Conservation (phyloP, 2,329 filamentous ascomycete species). For the Curvularia hawaiiensis region DNA sequence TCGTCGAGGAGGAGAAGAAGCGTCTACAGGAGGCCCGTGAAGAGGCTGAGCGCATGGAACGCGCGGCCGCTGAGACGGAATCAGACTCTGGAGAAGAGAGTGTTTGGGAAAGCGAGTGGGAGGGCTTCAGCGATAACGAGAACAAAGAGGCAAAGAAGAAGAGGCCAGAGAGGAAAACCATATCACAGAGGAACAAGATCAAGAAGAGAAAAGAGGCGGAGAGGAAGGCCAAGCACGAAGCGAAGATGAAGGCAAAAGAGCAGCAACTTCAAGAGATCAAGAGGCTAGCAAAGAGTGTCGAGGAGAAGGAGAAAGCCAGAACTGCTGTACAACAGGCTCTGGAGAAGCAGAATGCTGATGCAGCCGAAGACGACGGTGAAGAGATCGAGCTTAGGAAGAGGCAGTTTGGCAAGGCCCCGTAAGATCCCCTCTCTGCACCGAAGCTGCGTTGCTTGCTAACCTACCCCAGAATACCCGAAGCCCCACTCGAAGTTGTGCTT, state of each 20-base stretch:
- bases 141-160: slow-evolving; percentile 71
- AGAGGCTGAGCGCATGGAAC: slow-evolving; percentile 70
- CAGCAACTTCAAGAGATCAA: slow-evolving; percentile 74
- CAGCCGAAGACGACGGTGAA: slow-evolving; percentile 42
- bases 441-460: slow-evolving; percentile 15
- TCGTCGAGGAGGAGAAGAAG: slow-evolving; percentile 77
- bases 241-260: slow-evolving; percentile 73
- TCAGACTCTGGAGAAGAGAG: slow-evolving; percentile 84
- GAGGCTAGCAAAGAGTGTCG: slow-evolving; percentile 68
- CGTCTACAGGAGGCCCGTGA: slow-evolving; percentile 70
- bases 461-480: slow-evolving; percentile 69
- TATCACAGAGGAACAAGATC: slow-evolving; percentile 82
- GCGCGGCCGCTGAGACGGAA: slow-evolving; percentile 73
- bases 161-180: slow-evolving; percentile 82
- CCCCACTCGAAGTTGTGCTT: slow-evolving; percentile 56
- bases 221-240: slow-evolving; percentile 74
- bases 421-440: slow-evolving; percentile 23
- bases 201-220: slow-evolving; percentile 90
- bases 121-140: slow-evolving; percentile 58
- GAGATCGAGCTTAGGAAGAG: slow-evolving; percentile 65
- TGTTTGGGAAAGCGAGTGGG: slow-evolving; percentile 86
- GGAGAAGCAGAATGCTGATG: slow-evolving; percentile 32
- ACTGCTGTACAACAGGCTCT: slow-evolving; percentile 34
- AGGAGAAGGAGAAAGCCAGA: slow-evolving; percentile 60
- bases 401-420: slow-evolving; percentile 70